Base-by-base conservation (phyloP, 1,284 basidiomycete species). In the Fomes fomentarius region DNA sequence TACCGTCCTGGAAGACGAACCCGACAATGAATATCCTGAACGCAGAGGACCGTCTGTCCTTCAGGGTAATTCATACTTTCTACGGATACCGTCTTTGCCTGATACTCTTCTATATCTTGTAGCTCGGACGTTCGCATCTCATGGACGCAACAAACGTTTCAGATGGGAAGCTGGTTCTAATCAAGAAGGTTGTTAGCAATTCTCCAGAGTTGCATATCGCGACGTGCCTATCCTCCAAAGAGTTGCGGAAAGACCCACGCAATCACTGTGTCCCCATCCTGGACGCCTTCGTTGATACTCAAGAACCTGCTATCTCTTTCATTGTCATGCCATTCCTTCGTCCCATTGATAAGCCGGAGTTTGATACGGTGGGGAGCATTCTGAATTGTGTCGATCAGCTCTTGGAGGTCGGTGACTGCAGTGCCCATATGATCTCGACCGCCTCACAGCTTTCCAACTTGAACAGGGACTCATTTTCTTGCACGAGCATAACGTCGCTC, bases 191-290 rank as follows among this genome's bases (percentile, higher is more conserved):
- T 0, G 1, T 6, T 2, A 62, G 55, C 2, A 25, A 35, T 0
- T 57, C 64, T 6, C 3, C 44, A 2, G 68, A 73, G 45, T 39
- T 61, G 1, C 25, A 25, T 1, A 66, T 71, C 3, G 59, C 57
- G 1, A 24, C 14, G 4, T 60, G 48, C 17, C 51, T 71, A 2
- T 60, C 58, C 1, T 37, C 45, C 2, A 25, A 39, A 8, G 48
- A 49, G 4, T 17, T 63, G 0, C 34, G 53, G 0, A n/a, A 52
- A 1, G 66, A 72, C 24, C 61, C 67, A 0, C 22, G 52, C 4
- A 72, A 73, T 31, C 72, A 69, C 43, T 65, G 62, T 26, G 67
- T 73, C 4, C 72, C 69, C 2, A 62, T 74, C 8, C 33, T 74
- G 1, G 72, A 71, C 31, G 45, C 58, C 1, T 61, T 73, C 19